These are phyloP conservation scores for Scedosporium boydii DNA, from an alignment of 2,329 filamentous ascomycete genomes.

Conservation along the genomic window DNA sequence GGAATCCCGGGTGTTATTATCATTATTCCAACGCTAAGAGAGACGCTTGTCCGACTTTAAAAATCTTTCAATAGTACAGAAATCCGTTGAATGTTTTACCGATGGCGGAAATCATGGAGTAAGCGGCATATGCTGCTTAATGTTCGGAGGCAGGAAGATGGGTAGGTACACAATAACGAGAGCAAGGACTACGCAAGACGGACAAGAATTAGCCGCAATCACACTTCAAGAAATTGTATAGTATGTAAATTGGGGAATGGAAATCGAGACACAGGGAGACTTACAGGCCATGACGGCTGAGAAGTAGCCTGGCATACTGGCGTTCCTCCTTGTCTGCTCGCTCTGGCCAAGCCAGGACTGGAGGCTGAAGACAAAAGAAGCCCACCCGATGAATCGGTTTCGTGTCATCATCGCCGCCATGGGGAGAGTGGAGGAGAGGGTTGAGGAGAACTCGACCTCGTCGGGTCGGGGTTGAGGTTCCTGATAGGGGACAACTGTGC, in stretches of 20 bases:
- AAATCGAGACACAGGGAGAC: conserved; percentile 20
- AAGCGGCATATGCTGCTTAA: background rate
- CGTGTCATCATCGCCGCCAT: conserved; percentile 95
- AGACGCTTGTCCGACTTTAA: background rate
- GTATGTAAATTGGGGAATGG: background rate
- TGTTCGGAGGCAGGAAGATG: conserved; percentile 32
- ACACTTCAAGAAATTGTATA: background rate
- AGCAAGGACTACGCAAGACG: conserved; percentile 41
- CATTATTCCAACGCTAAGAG: background rate
- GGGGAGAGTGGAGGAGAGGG: conserved; percentile 66
- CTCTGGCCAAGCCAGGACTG: conserved; percentile 73
- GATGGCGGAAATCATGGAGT: background rate
- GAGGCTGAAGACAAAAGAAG: conserved; percentile 62
- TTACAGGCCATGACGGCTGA: conserved; percentile 70
- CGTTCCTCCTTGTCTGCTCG: conserved; percentile 52
- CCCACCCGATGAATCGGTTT: conserved; percentile 71
- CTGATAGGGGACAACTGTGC: conserved; percentile 77
- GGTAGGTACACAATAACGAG: conserved; percentile 43
- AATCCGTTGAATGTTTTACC: background rate
- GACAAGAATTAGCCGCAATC: background rate
- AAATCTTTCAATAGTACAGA: background rate
- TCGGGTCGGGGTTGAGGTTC: conserved; percentile 59
- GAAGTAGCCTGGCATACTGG: conserved; percentile 59
- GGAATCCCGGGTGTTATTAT: background rate
- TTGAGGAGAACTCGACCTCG: conserved; percentile 62